phyloP scores from a whole-genome alignment of 805 yeast genomes.

The Ogataea trehalophila region DNA sequence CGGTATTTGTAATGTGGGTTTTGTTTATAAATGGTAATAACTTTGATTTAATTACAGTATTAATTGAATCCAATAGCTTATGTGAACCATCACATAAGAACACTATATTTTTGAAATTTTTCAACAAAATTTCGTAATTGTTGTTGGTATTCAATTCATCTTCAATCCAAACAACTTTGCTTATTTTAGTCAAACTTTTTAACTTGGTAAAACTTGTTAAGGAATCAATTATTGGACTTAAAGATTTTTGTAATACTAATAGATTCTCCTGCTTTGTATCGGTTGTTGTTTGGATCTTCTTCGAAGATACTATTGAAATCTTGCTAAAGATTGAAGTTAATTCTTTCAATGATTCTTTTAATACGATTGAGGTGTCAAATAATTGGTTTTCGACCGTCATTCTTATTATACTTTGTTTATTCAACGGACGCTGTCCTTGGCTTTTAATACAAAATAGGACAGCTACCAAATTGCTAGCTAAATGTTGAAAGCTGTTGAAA shows the following conservation, averaged over 20 bases:
- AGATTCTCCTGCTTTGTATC: conserved; percentile 9
- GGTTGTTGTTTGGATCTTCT: neutral
- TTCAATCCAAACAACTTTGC: conserved; percentile 28
- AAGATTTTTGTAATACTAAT: conserved; percentile 20
- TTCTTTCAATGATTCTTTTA: conserved; percentile 10
- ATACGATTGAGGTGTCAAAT: conserved; percentile 11
- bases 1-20: conserved; percentile 1
- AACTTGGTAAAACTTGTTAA: conserved; percentile 26
- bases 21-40: conserved; percentile 10
- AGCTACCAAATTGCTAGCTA: too few species aligned
- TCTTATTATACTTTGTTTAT: neutral
- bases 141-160: conserved; percentile 7
- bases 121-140: conserved; percentile 16
- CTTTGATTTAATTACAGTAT: conserved; percentile 12
- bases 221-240: conserved; percentile 23
- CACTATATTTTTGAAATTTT: conserved; percentile 19
- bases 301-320: conserved; percentile 1
- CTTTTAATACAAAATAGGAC: neutral
- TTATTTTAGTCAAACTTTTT: conserved; percentile 20
- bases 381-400: neutral
- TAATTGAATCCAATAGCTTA: conserved; percentile 7
- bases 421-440: neutral
- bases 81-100: conserved; percentile 17
- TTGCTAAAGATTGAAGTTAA: conserved; percentile 13
- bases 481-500: too few species aligned